phyloP scores from a whole-genome alignment of 164 flowering plant genomes.

The Litsea cubeba region DNA sequence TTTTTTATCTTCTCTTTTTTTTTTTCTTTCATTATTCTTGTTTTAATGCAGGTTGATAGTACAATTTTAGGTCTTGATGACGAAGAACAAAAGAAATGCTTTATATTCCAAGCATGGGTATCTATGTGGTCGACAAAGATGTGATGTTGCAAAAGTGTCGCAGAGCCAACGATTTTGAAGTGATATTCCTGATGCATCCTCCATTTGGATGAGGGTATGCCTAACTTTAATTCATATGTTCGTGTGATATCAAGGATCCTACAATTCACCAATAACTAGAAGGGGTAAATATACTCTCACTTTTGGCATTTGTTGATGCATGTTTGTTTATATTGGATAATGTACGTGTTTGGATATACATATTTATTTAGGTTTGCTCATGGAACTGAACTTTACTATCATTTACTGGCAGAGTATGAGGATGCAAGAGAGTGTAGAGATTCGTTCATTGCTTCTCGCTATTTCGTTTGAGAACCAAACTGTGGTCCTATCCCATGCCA shows the following conservation, averaged over 20 bases:
- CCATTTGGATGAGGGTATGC: slow-evolving; percentile 78
- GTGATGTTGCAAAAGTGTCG: slow-evolving; percentile 83
- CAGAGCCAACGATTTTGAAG: slow-evolving; percentile 95
- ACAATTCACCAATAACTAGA: too few relatives aligned
- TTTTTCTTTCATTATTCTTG: neutral
- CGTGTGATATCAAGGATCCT: too few relatives aligned
- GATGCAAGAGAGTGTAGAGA: slow-evolving; percentile 67
- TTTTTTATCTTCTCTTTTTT: neutral
- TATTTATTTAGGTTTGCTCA: too few relatives aligned
- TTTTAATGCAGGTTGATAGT: slow-evolving; percentile 55
- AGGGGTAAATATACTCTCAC: too few relatives aligned
- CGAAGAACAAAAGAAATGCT: slow-evolving; percentile 92
- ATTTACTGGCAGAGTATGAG: slow-evolving; percentile 61
- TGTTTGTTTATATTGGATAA: too few relatives aligned
- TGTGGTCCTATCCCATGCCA: slow-evolving; percentile 50
- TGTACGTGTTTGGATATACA: too few relatives aligned
- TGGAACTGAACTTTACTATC: neutral
- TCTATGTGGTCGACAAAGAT: slow-evolving; percentile 84
- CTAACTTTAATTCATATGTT: neutral
- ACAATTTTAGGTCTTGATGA: slow-evolving; percentile 86
- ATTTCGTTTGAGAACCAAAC: slow-evolving; percentile 62
- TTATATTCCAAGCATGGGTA: slow-evolving; percentile 95
- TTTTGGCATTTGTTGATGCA: too few relatives aligned
- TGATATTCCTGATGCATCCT: slow-evolving; percentile 93
- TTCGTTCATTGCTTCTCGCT: slow-evolving; percentile 63